These are phyloP conservation scores for Aristolochia californica DNA, from an alignment of 164 flowering plant species.

Conservation along the genomic window DNA sequence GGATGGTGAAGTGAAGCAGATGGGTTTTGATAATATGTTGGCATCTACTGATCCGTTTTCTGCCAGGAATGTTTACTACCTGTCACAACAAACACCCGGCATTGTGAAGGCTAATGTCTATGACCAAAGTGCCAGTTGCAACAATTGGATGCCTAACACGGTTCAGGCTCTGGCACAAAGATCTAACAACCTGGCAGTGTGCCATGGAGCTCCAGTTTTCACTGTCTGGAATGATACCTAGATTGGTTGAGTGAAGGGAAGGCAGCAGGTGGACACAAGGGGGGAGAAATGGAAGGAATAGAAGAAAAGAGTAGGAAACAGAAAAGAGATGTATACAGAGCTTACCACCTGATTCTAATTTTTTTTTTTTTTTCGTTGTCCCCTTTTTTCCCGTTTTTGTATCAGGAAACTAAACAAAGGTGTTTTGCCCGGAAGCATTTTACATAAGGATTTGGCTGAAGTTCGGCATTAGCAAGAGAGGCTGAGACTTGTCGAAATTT, in stretches of 20 bases:
- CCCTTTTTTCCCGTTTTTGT: no score
- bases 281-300: conserved; percentile 1
- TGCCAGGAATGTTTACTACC: conserved; percentile 28
- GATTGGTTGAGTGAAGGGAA: not conserved
- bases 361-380: conserved; percentile 11
- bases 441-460: conserved; percentile 25
- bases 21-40: conserved; percentile 28
- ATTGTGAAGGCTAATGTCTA: conserved; percentile 15
- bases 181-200: conserved; percentile 25
- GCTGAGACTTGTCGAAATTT: not conserved
- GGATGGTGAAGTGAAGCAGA: conserved; percentile 29
- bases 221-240: conserved; percentile 58
- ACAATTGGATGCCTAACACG: conserved; percentile 56
- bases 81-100: conserved; percentile 24
- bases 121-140: conserved; percentile 35
- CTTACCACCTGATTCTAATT: conserved; percentile 28
- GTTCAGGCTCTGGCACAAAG: conserved; percentile 33
- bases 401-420: conserved; percentile 5
- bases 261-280: not conserved
- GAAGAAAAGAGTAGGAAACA: conserved; percentile 1
- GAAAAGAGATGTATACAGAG: conserved; percentile 18
- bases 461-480: conserved; percentile 38
- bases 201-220: conserved; percentile 41
- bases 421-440: not conserved
- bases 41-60: conserved; percentile 27